Evolutionary conservation across 1,139 yeast genomes (phyloP).

Genomic region (Magnusiomyces magnusii): DNA sequence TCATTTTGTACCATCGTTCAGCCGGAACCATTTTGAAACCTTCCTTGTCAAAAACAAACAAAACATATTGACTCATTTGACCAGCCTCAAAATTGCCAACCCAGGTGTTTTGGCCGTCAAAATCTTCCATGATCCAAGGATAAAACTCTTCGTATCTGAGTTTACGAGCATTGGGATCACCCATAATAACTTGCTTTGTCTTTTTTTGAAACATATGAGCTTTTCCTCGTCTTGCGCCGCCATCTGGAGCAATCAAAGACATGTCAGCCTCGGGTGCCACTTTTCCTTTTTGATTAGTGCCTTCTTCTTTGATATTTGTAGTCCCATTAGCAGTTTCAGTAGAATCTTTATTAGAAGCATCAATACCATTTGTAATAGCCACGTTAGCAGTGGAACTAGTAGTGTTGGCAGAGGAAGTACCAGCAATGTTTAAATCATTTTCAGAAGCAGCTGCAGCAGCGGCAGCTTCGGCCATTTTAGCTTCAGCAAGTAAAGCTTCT

Average conservation of each 20-base stretch:
- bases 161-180: constrained; percentile 74
- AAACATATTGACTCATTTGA: constrained; percentile 75
- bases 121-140: constrained; percentile 98
- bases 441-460: constrained; percentile 16
- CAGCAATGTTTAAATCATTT: constrained; percentile 21
- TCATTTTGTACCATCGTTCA: constrained; percentile 86
- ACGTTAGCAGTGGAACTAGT: neutral
- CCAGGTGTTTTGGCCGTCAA: constrained; percentile 88
- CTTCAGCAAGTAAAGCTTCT: constrained; percentile 18
- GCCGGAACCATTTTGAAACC: constrained; percentile 95
- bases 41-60: constrained; percentile 76
- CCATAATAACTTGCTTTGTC: constrained; percentile 73
- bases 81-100: constrained; percentile 97
- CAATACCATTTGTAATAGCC: neutral
- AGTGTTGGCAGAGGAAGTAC: constrained; percentile 14
- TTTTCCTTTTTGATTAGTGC: constrained; percentile 29
- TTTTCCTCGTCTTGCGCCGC: constrained; percentile 71
- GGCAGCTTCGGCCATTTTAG: constrained; percentile 16
- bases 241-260: constrained; percentile 77
- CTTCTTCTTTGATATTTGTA: constrained; percentile 30
- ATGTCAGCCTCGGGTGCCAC: constrained; percentile 38
- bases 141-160: constrained; percentile 90
- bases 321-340: constrained; percentile 20
- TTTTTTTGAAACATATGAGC: constrained; percentile 63
- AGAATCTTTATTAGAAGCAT: constrained; percentile 1